These are phyloP conservation scores for Aspergillus unguis DNA, from an alignment of 2,329 filamentous ascomycete species.

Conservation along the genomic window DNA sequence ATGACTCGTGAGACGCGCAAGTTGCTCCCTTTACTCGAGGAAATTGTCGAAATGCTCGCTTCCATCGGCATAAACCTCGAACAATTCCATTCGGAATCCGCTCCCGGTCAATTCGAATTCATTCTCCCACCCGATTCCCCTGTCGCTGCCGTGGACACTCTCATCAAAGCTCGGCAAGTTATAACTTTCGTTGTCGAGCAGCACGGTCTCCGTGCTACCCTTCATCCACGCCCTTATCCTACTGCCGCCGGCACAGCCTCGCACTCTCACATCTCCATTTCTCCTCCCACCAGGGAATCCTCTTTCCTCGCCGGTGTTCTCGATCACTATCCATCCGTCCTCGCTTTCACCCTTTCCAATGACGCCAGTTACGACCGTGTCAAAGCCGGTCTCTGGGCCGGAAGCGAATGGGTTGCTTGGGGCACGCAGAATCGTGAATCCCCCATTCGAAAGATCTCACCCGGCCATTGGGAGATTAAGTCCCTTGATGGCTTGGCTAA, in stretches of 20 bases:
- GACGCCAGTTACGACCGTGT: conserved; percentile 67
- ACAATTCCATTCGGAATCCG: conserved; percentile 71
- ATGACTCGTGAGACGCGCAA: conserved; percentile 59
- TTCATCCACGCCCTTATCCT: conserved; percentile 65
- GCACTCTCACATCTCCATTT: conserved; percentile 63
- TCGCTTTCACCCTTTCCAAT: conserved; percentile 66
- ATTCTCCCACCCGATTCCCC: conserved; percentile 63
- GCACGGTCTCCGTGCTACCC: conserved; percentile 63
- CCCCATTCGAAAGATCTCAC: conserved; percentile 64
- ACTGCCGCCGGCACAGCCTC: conserved; percentile 61
- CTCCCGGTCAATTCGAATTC: conserved; percentile 74
- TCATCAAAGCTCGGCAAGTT: conserved; percentile 68
- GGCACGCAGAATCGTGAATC: conserved; percentile 77
- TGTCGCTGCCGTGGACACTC: conserved; percentile 65
- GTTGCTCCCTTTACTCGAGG: conserved; percentile 59
- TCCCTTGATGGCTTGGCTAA: conserved; percentile 77
- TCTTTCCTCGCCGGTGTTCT: conserved; percentile 71
- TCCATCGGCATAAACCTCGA: conserved; percentile 64
- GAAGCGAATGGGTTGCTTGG: conserved; percentile 76
- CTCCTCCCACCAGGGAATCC: conserved; percentile 50
- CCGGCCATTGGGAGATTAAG: conserved; percentile 74
- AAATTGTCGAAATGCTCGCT: conserved; percentile 61
- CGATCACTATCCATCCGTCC: conserved; percentile 61
- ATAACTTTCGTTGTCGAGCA: conserved; percentile 62
- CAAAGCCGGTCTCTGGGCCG: conserved; percentile 68